A percentile compares a stretch with the other conserved stretches of the same genome.
Conservation (phyloP, 2,329 filamentous ascomycete genomes). For the Lachnellula hyalina region DNA sequence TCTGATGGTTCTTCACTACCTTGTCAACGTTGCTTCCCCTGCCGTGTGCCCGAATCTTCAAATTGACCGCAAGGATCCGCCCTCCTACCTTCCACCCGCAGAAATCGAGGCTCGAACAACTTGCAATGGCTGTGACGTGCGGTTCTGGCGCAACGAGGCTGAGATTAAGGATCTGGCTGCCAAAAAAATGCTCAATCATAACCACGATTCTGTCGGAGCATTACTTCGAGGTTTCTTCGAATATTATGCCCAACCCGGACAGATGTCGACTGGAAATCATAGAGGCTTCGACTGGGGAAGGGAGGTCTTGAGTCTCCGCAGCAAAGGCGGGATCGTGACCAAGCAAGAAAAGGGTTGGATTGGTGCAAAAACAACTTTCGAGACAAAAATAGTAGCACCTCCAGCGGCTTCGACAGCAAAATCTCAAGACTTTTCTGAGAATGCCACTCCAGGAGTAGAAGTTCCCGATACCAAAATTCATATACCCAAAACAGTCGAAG, state of each 20-base stretch:
- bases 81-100: constrained; percentile 37
- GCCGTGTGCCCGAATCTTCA: constrained; percentile 85
- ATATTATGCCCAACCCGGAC: constrained; percentile 65
- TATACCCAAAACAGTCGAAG: constrained; percentile 24
- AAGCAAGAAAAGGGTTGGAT: constrained; percentile 84
- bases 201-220: constrained; percentile 62
- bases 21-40: constrained; percentile 74
- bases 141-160: constrained; percentile 72
- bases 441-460: not conserved
- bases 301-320: constrained; percentile 74
- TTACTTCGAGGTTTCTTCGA: constrained; percentile 82
- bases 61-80: constrained; percentile 43
- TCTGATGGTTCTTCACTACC: constrained; percentile 85
- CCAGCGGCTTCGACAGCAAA: constrained; percentile 17
- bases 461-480: constrained; percentile 3
- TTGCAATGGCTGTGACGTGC: constrained; percentile 63
- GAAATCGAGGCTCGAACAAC: constrained; percentile 35
- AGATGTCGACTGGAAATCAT: constrained; percentile 44
- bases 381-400: constrained; percentile 39
- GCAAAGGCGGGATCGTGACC: constrained; percentile 60
- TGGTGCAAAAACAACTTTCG: constrained; percentile 66
- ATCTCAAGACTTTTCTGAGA: constrained; percentile 1
- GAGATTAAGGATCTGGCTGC: constrained; percentile 59
- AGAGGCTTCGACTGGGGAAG: constrained; percentile 74
- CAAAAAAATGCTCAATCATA: constrained; percentile 57